Percentiles rank a stretch among this genome's conserved stretches.
These are phyloP conservation scores for Tetrastigma voinierianum DNA, from an alignment of 164 flowering plant species.

Conservation along the genomic window DNA sequence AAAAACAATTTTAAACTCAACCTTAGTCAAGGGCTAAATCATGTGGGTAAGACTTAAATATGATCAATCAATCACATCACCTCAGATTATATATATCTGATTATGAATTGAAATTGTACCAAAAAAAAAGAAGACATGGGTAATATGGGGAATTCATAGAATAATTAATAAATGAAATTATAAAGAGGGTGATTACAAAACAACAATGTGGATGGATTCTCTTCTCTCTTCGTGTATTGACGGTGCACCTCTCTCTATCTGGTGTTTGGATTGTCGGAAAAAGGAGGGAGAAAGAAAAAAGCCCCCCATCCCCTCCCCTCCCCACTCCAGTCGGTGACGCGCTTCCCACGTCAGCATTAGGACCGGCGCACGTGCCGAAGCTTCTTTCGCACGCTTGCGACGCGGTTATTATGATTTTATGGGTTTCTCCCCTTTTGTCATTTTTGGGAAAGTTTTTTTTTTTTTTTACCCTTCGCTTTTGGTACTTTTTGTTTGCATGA, in stretches of 20 bases:
- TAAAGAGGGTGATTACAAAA: too few relatives aligned
- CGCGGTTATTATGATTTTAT: neutral
- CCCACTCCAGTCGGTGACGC: slow-evolving; percentile 12
- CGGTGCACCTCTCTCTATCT: slow-evolving; percentile 6
- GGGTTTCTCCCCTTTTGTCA: neutral
- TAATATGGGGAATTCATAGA: too few relatives aligned
- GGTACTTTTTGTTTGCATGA: neutral
- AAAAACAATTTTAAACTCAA: too few relatives aligned
- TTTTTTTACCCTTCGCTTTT: neutral
- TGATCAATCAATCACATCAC: too few relatives aligned
- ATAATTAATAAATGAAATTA: neutral
- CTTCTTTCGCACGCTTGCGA: slow-evolving; percentile 11
- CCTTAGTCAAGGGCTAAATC: too few relatives aligned
- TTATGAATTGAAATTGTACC: too few relatives aligned
- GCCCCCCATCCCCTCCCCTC: too few relatives aligned
- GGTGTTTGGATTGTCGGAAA: slow-evolving; percentile 1
- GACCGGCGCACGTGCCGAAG: slow-evolving; percentile 12
- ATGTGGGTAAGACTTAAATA: too few relatives aligned
- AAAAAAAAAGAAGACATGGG: too few relatives aligned
- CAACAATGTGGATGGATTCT: too few relatives aligned
- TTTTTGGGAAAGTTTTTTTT: neutral
- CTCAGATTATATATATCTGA: too few relatives aligned
- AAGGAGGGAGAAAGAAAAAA: neutral
- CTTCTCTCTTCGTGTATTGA: neutral
- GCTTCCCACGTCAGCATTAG: slow-evolving; percentile 2